phyloP scores from a whole-genome alignment of 495 filamentous ascomycete genomes.

The Hypoxylon subgilvum region DNA sequence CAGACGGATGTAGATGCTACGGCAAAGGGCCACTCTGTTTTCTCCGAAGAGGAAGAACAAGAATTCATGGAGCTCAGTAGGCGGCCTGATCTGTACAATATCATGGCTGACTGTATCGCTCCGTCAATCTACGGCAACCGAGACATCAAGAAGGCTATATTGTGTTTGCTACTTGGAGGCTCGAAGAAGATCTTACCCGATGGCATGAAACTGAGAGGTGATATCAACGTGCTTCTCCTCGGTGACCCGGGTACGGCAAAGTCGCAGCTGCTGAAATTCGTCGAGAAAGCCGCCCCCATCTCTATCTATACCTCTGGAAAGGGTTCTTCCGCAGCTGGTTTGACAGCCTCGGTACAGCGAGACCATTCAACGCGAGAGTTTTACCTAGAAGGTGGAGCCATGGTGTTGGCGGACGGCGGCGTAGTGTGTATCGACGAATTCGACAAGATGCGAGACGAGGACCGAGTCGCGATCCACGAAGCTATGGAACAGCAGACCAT shows the following conservation, averaged over 20 bases:
- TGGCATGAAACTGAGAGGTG: conserved; percentile 96
- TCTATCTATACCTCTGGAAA: conserved; percentile 99
- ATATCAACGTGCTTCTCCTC: conserved; percentile 96
- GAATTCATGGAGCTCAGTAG: conserved; percentile 94
- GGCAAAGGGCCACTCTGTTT: conserved; percentile 81
- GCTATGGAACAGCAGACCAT: conserved; percentile 99
- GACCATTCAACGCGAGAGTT: conserved; percentile 93
- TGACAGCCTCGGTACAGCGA: conserved; percentile 96
- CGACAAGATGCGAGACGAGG: conserved; percentile 99
- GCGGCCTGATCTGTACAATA: conserved; percentile 86
- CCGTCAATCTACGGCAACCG: conserved; percentile 96
- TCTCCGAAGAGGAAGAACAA: conserved; percentile 96
- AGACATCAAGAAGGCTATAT: conserved; percentile 99
- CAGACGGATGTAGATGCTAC: conserved; percentile 88
- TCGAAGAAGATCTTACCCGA: conserved; percentile 99
- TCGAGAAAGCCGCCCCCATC: conserved; percentile 94
- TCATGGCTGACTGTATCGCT: conserved; percentile 90
- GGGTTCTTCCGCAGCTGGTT: conserved; percentile 96
- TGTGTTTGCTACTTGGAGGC: conserved; percentile 91
- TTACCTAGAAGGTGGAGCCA: conserved; percentile 97
- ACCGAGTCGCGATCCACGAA: conserved; percentile 98
- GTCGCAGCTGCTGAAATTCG: conserved; percentile 96
- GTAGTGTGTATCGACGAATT: conserved; percentile 99
- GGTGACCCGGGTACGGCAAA: conserved; percentile 99
- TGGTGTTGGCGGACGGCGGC: conserved; percentile 97